These are phyloP conservation scores for Artemisia argyi DNA, from an alignment of 129 eudicot genomes.

Conservation along the genomic window DNA sequence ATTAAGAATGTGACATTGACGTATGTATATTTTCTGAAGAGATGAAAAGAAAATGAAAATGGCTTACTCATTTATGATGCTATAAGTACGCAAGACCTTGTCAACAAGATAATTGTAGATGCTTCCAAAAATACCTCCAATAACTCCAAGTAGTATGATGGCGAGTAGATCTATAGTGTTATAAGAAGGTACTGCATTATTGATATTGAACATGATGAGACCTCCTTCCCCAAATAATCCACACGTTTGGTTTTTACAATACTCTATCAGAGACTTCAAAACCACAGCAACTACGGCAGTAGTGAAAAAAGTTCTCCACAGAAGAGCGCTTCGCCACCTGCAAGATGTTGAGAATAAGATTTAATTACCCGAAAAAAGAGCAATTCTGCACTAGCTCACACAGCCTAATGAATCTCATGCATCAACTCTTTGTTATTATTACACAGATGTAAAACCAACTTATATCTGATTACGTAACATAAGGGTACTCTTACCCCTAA, in stretches of 20 bases:
- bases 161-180: conserved; percentile 71
- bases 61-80: conserved; percentile 86
- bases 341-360: conserved; percentile 16
- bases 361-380: not conserved
- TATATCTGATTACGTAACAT: too few relatives aligned
- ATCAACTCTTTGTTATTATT: too few relatives aligned
- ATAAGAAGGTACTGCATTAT: conserved; percentile 52
- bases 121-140: conserved; percentile 88
- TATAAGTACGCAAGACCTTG: conserved; percentile 79
- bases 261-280: conserved; percentile 66
- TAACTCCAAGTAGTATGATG: conserved; percentile 74
- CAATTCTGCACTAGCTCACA: too few relatives aligned
- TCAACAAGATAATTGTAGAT: conserved; percentile 85
- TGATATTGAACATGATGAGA: conserved; percentile 83
- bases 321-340: conserved; percentile 99
- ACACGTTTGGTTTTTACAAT: conserved; percentile 64
- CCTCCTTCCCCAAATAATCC: conserved; percentile 97
- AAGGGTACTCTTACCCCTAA: too few relatives aligned
- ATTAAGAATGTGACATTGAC: conserved; percentile 7
- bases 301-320: conserved; percentile 98
- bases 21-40: not conserved
- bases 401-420: too few relatives aligned
- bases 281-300: conserved; percentile 96
- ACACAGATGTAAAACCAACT: too few relatives aligned
- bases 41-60: conserved; percentile 1